Percentiles rank a stretch among this genome's conserved stretches.
These are phyloP conservation scores for Azolla pinnata DNA, from an alignment of 75 land plant species.

Conservation along the genomic window DNA sequence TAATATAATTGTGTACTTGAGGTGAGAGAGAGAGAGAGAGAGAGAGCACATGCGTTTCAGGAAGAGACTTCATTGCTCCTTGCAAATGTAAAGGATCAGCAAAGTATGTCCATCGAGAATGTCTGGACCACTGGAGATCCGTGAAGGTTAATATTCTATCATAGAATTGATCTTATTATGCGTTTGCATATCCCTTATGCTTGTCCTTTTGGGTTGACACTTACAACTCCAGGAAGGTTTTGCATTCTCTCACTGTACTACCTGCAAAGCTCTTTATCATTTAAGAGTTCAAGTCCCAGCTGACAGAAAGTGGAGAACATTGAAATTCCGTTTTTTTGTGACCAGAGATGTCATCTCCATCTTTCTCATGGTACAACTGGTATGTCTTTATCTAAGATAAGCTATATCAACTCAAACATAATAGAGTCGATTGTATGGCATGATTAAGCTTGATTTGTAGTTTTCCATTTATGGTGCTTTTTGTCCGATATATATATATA, in stretches of 20 bases:
- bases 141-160: slow-evolving; percentile 42
- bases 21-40: slow-evolving; percentile 1
- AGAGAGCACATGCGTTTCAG: slow-evolving; percentile 24
- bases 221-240: slow-evolving; percentile 69
- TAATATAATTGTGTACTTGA: too few species aligned
- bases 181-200: background rate
- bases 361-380: slow-evolving; percentile 77
- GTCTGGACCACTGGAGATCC: slow-evolving; percentile 89
- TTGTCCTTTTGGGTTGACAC: background rate
- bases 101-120: slow-evolving; percentile 87
- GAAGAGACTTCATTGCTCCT: slow-evolving; percentile 91
- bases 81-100: slow-evolving; percentile 95
- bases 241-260: slow-evolving; percentile 94
- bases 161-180: background rate
- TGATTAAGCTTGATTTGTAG: too few species aligned
- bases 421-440: too few species aligned
- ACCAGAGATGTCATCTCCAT: slow-evolving; percentile 87
- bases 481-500: too few species aligned
- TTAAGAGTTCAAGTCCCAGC: slow-evolving; percentile 81
- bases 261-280: slow-evolving; percentile 90
- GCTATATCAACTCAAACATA: too few species aligned
- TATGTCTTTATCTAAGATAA: slow-evolving; percentile 24
- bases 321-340: slow-evolving; percentile 93
- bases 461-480: too few species aligned
- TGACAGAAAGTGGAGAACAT: slow-evolving; percentile 87